Evolutionary conservation across 257 asterid species (phyloP), one percentile per base, ranked within the genome.

Genomic region (Nicotiana attenuata): DNA sequence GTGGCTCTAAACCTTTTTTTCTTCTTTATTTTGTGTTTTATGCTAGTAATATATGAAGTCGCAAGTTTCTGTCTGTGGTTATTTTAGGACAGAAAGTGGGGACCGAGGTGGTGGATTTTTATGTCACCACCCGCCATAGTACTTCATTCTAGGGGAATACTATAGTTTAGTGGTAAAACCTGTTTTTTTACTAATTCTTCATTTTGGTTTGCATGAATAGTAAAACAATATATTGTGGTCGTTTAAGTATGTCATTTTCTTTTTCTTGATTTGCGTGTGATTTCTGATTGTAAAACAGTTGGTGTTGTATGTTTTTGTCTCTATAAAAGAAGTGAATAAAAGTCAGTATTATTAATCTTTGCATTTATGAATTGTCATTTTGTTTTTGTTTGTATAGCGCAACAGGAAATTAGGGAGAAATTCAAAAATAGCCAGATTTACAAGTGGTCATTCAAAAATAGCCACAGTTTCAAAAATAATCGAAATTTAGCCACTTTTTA

Each of bases 51-150:
- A 35, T 45, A 20, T 7, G 60, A 73, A 50, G 79, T 24, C 1
- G 1, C 3, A 20, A 19, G 29, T 68, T 67, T n/a, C 26, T 75
- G 63, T 24, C 38, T 14, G 0, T 3, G 60, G 38, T 50, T 14
- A 73, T 73, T 71, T 71, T 45, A 47, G 61, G 79, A 47, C 63
- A 75, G 26, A 50, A 50, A 73, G 4, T 50, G 22, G 5, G 59
- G 63, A n/a, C 24, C 29, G 63, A 50, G 63, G 45, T 75, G 79
- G 79, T 75, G 79, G 61, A 75, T 50, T 75, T 75, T 50, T 3
- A 3, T 75, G 79, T 75, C 79, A 75, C 79, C 61, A 24, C 26
- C 79, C 79, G 45, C 79, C 79, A 15, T 4, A 3, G 1, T 2
- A 71, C 76, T 71, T 13, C 60, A 71, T 9, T 33, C 3, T 20